These are phyloP conservation scores for Haplosporangium sp. DNA, from an alignment of 371 early-diverging fungal genomes.

Conservation along the genomic window DNA sequence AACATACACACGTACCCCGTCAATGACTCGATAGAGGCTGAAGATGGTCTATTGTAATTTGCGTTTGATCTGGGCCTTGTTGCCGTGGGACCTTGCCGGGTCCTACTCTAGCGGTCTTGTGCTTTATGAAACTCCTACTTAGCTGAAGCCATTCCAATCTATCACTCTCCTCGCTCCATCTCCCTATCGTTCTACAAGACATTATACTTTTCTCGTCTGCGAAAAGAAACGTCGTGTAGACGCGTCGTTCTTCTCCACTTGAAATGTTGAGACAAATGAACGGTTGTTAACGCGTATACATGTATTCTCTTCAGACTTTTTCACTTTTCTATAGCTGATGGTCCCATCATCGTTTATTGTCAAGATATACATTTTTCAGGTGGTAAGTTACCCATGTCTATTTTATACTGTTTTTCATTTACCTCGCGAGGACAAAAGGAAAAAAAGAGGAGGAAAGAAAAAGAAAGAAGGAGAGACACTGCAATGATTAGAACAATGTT, in stretches of 20 bases:
- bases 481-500: constrained; percentile 54
- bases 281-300: too few species aligned
- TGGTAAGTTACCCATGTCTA: constrained; percentile 22
- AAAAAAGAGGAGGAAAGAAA: neutral
- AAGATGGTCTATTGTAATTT: constrained; percentile 55
- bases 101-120: constrained; percentile 56
- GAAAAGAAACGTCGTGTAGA: too few species aligned
- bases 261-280: too few species aligned
- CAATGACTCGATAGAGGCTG: constrained; percentile 17
- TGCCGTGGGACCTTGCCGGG: constrained; percentile 58
- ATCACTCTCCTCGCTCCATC: neutral
- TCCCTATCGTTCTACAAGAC: neutral
- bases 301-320: neutral
- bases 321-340: neutral
- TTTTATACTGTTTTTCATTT: neutral
- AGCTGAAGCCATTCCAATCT: constrained; percentile 43
- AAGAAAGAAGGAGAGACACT: neutral
- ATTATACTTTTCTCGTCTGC: too few species aligned
- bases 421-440: neutral
- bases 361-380: constrained; percentile 5
- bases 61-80: constrained; percentile 58
- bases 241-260: too few species aligned
- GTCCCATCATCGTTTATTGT: constrained; percentile 1
- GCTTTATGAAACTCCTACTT: constrained; percentile 55
- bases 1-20: too few species aligned